These are phyloP conservation scores for Capronia epimyces DNA, from an alignment of 2,329 filamentous ascomycete species.

Conservation along the genomic window DNA sequence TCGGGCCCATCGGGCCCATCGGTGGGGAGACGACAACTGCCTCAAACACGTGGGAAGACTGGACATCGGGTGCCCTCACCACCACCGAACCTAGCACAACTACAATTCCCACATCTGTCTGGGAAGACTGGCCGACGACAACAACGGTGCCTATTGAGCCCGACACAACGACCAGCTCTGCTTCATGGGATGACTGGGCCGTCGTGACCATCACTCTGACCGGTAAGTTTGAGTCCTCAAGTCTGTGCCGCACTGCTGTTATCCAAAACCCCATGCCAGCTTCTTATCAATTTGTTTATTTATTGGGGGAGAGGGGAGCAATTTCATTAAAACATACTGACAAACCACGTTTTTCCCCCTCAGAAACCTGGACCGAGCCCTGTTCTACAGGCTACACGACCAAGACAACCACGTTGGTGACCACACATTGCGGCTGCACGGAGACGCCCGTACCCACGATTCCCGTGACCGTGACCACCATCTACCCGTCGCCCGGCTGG, in stretches of 20 bases:
- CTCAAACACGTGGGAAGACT: constrained; percentile 3
- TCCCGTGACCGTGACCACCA: constrained; percentile 10
- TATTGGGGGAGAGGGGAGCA: too few relatives aligned
- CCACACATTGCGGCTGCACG: constrained; percentile 17
- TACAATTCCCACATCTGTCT: not conserved
- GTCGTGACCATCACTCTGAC: constrained; percentile 9
- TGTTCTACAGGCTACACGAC: constrained; percentile 13
- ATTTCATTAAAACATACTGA: not conserved
- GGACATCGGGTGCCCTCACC: not conserved
- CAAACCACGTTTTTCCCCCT: not conserved
- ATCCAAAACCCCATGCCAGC: too few relatives aligned
- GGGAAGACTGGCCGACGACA: not conserved
- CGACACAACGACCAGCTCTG: not conserved
- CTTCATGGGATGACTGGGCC: constrained; percentile 8
- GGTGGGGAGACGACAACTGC: not conserved
- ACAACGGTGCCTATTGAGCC: not conserved
- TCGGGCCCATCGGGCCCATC: not conserved
- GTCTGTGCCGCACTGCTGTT: too few relatives aligned
- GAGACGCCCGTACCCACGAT: constrained; percentile 14
- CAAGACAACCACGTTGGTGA: constrained; percentile 13
- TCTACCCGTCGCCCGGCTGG: constrained; percentile 12
- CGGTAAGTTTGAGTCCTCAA: not conserved
- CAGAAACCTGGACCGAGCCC: constrained; percentile 10
- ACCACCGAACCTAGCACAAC: not conserved
- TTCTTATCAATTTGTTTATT: too few relatives aligned